Evolutionary conservation across 2,329 filamentous ascomycete genomes (phyloP), one percentile per base, ranked within the genome.

Genomic region (Chalaropsis ovoidea): DNA sequence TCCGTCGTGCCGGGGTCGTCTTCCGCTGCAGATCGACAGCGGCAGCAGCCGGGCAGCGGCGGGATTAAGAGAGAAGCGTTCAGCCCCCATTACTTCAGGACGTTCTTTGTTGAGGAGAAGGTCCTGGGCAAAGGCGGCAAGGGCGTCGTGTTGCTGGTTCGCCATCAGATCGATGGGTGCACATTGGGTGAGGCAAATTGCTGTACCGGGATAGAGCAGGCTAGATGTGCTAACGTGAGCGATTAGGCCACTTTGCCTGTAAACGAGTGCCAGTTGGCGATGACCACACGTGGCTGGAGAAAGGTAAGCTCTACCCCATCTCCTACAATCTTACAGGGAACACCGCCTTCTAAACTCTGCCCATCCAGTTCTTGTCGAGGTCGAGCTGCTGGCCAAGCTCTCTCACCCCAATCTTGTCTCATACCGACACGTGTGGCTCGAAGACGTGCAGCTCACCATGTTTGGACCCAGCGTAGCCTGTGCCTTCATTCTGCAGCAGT

Each of bases 361-460:
- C 22, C 15, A 17, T 19, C 22, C 43, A 72, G 82, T 97, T 1
- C 79, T 99, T 63, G 82, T 94, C 58, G 94, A 99, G 75, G 95
- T 99, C 1, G 91, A 96, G 75, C 80, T 97, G 27, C 82, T 99
- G 27, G 91, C 95, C 71, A 89, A 90, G 71, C 82, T 99, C 3
- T 94, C 90, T 0, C 94, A 99, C 72, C 89, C 92, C 66, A 99
- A 99, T 69, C 80, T 99, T 8, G 94, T 99, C 0, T 95, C 92
- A 0, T 99, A 99, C 74, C 87, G 93, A 6, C 94, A 97, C 76
- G 94, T 96, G 41, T 99, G 94, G 94, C 81, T 99, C 17, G 93
- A 99, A 74, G 88, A 96, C 73, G 86, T 88, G 64, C 84, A 88
- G 70, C 83, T 95, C 63, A 93, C 83, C 69, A 86, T 84, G 1